These are phyloP conservation scores for Cladobotryum protrusum DNA, from an alignment of 2,329 filamentous ascomycete genomes.

Conservation along the genomic window DNA sequence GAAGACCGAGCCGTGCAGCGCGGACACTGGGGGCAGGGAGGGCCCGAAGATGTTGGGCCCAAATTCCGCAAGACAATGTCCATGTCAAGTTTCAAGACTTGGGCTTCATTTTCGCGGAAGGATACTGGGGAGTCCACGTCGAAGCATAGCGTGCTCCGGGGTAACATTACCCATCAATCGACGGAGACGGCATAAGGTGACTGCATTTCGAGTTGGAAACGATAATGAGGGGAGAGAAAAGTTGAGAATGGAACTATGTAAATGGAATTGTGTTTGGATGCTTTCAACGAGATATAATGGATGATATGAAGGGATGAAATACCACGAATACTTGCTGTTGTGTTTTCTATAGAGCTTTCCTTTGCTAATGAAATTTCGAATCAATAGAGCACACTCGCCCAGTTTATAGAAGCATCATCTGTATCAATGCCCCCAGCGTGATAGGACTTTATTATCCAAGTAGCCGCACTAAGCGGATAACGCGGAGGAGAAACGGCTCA, in stretches of 20 bases:
- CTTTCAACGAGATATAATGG: neutral
- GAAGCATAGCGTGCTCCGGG: conserved; percentile 21
- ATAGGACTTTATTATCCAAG: no score
- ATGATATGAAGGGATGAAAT: no score
- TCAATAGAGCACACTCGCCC: no score
- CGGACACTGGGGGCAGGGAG: conserved; percentile 48
- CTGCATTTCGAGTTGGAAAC: neutral
- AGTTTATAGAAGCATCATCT: no score
- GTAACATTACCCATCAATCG: conserved; percentile 8
- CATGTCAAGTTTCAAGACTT: conserved; percentile 45
- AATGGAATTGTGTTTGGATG: neutral
- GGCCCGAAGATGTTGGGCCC: conserved; percentile 39
- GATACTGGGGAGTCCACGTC: conserved; percentile 33
- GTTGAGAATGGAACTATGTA: neutral
- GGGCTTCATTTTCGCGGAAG: conserved; percentile 37
- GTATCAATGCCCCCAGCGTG: no score
- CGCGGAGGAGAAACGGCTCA: no score
- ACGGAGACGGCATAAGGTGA: conserved; percentile 1
- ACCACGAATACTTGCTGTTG: no score
- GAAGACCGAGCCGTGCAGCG: conserved; percentile 45
- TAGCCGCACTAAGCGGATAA: no score
- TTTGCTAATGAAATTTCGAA: no score
- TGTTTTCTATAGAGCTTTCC: no score
- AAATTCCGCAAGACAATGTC: conserved; percentile 44
- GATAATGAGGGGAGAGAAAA: neutral